Evolutionary conservation across 2,329 filamentous ascomycete species (phyloP).

Genomic region (Microsporum ferrugineum): DNA sequence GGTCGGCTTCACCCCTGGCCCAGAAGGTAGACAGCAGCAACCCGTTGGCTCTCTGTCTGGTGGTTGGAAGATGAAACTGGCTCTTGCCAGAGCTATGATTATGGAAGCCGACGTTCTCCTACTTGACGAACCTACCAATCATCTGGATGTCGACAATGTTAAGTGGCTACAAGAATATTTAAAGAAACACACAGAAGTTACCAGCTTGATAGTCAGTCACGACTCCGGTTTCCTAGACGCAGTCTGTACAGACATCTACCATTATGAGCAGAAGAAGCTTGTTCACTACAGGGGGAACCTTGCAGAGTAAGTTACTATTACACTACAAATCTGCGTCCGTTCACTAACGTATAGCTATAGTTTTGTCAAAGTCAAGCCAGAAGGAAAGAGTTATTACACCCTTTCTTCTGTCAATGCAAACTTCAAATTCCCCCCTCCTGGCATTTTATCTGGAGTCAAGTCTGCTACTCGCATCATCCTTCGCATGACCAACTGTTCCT

Average conservation of each 20-base stretch:
- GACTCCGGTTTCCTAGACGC: constrained; percentile 95
- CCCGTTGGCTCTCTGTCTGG: constrained; percentile 90
- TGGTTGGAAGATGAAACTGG: constrained; percentile 99
- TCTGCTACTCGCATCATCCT: constrained; percentile 88
- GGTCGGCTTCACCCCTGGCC: constrained; percentile 86
- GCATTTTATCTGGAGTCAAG: constrained; percentile 90
- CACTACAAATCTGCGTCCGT: neutral
- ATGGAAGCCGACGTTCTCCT: constrained; percentile 92
- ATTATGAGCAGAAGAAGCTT: constrained; percentile 97
- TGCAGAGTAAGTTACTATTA: constrained; percentile 25
- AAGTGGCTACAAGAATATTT: constrained; percentile 93
- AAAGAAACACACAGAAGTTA: constrained; percentile 91
- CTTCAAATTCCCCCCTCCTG: constrained; percentile 96
- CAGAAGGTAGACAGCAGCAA: constrained; percentile 76
- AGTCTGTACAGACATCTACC: constrained; percentile 97
- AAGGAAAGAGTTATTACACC: constrained; percentile 97
- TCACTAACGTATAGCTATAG: constrained; percentile 15
- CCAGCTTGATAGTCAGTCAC: constrained; percentile 94
- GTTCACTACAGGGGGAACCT: constrained; percentile 42
- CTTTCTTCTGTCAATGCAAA: constrained; percentile 76
- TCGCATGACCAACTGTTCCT: constrained; percentile 83
- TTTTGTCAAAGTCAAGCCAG: constrained; percentile 82
- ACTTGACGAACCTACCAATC: constrained; percentile 97
- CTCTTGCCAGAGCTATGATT: constrained; percentile 89
- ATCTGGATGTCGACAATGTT: constrained; percentile 91